A percentile compares a stretch with the other conserved stretches of the same genome.
Conservation (phyloP, 2,329 filamentous ascomycete genomes). For the Saccharata proteae region DNA sequence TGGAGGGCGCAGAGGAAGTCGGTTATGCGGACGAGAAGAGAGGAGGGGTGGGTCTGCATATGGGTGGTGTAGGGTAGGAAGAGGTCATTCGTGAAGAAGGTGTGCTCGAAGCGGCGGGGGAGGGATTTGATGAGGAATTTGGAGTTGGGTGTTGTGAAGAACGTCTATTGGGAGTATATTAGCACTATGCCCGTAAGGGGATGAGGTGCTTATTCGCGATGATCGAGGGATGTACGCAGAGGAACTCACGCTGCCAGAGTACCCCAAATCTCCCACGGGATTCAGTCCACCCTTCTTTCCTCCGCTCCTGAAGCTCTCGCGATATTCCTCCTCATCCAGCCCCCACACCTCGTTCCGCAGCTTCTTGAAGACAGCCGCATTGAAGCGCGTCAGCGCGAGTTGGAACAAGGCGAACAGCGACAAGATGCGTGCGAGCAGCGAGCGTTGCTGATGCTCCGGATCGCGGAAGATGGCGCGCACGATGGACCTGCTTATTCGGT, state of each 20-base stretch:
- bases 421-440: conserved; percentile 33
- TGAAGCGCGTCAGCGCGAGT: conserved; percentile 36
- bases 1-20: conserved; percentile 51
- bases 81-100: conserved; percentile 56
- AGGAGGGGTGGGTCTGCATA: conserved; percentile 47
- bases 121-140: conserved; percentile 61
- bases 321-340: conserved; percentile 43
- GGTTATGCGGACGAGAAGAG: conserved; percentile 58
- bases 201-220: too few relatives aligned
- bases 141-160: conserved; percentile 55
- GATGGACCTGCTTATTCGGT: conserved; percentile 25
- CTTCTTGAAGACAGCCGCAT: conserved; percentile 37
- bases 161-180: conserved; percentile 42
- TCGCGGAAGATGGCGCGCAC: conserved; percentile 22
- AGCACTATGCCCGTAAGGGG: too few relatives aligned
- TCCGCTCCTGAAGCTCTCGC: conserved; percentile 37
- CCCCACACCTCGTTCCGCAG: conserved; percentile 42
- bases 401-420: conserved; percentile 44
- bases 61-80: conserved; percentile 52
- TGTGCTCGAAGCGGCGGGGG: conserved; percentile 56
- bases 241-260: conserved; percentile 50
- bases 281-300: conserved; percentile 33
- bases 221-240: conserved; percentile 1
- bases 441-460: conserved; percentile 12
- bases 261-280: conserved; percentile 57